Evolutionary conservation across 2,329 filamentous ascomycete genomes (phyloP).

Genomic region (Raffaelea albimanens): DNA sequence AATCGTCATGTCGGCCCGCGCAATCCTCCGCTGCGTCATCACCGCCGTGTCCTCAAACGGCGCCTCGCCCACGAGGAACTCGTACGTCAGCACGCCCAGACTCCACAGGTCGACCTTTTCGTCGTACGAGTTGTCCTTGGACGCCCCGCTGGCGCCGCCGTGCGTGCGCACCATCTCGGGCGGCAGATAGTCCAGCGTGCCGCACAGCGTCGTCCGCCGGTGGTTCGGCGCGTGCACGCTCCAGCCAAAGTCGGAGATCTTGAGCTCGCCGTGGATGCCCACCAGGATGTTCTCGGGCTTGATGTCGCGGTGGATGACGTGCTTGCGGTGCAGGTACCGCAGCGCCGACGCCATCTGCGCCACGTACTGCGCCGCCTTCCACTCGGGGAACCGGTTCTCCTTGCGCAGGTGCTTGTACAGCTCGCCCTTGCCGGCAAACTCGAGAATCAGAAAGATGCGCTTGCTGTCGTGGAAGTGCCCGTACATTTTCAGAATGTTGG

Average conservation of each 20-base stretch:
- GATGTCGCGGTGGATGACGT: slow-evolving; percentile 95
- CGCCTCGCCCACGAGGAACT: slow-evolving; percentile 91
- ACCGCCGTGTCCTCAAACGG: slow-evolving; percentile 93
- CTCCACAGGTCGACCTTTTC: slow-evolving; percentile 98
- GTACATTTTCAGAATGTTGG: slow-evolving; percentile 75
- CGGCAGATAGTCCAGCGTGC: slow-evolving; percentile 92
- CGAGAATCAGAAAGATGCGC: slow-evolving; percentile 77
- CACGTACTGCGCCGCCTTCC: slow-evolving; percentile 78
- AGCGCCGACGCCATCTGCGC: slow-evolving; percentile 86
- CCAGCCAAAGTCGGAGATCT: slow-evolving; percentile 98
- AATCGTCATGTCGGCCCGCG: slow-evolving; percentile 82
- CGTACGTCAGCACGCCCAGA: slow-evolving; percentile 87
- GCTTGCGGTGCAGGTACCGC: slow-evolving; percentile 88
- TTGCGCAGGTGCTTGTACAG: slow-evolving; percentile 78
- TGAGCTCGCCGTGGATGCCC: slow-evolving; percentile 94
- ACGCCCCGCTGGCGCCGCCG: slow-evolving; percentile 34
- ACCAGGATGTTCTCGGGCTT: slow-evolving; percentile 97
- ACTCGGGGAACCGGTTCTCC: slow-evolving; percentile 73
- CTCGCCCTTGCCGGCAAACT: slow-evolving; percentile 79
- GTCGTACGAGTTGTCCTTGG: slow-evolving; percentile 75
- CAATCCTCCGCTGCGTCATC: slow-evolving; percentile 89
- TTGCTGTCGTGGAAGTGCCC: slow-evolving; percentile 87
- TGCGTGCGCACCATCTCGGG: slow-evolving; percentile 87
- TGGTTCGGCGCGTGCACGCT: slow-evolving; percentile 96
- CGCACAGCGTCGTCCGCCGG: slow-evolving; percentile 88